Percentiles rank a stretch among this genome's conserved stretches.
phyloP scores from a whole-genome alignment of 139 green algal species.

The Desmodesmus armatus region DNA sequence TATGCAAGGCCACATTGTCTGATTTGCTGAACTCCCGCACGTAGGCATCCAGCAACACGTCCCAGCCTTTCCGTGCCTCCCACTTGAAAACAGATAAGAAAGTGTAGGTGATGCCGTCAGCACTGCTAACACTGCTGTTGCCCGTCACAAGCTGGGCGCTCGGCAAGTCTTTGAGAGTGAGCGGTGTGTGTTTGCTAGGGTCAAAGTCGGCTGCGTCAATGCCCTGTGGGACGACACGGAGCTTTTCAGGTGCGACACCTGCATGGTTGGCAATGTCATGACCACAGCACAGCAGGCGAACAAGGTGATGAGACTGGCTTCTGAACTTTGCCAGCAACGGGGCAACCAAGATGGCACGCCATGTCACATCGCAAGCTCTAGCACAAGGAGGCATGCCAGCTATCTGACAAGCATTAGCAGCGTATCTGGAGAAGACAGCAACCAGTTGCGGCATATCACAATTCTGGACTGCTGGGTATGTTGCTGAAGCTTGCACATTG shows the following conservation, averaged over 20 bases:
- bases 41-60: conserved; percentile 64
- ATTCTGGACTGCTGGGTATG: too few species aligned
- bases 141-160: conserved; percentile 11
- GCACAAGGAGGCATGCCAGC: too few species aligned
- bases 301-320: conserved; percentile 8
- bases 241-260: conserved; percentile 33
- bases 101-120: background rate
- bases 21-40: conserved; percentile 53
- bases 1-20: conserved; percentile 55
- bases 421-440: too few species aligned
- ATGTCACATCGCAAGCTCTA: background rate
- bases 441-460: too few species aligned
- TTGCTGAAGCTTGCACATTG: too few species aligned
- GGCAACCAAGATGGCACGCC: conserved; percentile 9
- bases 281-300: background rate
- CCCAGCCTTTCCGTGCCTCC: conserved; percentile 71
- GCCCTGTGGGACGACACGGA: conserved; percentile 57
- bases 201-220: conserved; percentile 47
- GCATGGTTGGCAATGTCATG: conserved; percentile 22
- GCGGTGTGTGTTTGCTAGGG: conserved; percentile 8
- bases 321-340: conserved; percentile 39
- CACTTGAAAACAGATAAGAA: conserved; percentile 50
- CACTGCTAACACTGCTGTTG: background rate
- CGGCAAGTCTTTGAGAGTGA: background rate
- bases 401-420: too few species aligned